Conservation (phyloP, 495 filamentous ascomycete species). For the Penicillium argentinense region DNA sequence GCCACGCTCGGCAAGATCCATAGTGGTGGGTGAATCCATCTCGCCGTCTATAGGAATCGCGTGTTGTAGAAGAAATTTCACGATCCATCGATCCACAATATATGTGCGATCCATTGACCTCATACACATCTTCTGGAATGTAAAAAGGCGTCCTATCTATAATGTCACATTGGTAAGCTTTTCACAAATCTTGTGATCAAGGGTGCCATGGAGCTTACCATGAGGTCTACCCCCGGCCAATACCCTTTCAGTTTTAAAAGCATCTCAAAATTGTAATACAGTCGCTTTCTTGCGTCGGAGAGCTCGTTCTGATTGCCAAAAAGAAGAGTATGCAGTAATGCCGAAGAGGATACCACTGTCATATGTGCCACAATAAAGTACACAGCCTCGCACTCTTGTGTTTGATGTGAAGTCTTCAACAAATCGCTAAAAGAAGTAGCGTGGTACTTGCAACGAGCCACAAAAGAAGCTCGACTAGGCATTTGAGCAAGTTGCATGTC, state of each 20-base stretch:
- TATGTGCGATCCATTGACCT: conserved; percentile 19
- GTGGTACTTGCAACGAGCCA: conserved; percentile 29
- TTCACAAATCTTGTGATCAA: too few species aligned
- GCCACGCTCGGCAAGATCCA: conserved; percentile 17
- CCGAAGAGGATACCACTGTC: conserved; percentile 30
- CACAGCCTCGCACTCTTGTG: conserved; percentile 20
- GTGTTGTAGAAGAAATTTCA: conserved; percentile 32
- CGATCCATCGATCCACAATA: conserved; percentile 28
- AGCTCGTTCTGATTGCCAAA: conserved; percentile 26
- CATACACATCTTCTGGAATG: conserved; percentile 28
- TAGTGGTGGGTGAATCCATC: conserved; percentile 1
- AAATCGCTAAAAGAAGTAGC: conserved; percentile 26
- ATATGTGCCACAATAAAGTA: conserved; percentile 33
- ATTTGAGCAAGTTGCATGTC: conserved; percentile 12
- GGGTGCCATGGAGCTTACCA: too few species aligned
- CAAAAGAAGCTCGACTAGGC: conserved; percentile 9
- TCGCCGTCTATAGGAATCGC: conserved; percentile 26
- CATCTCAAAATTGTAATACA: conserved; percentile 26
- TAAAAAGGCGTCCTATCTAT: conserved; percentile 32
- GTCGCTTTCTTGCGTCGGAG: conserved; percentile 15
- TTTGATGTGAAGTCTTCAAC: conserved; percentile 10
- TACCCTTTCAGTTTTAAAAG: conserved; percentile 23
- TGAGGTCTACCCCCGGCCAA: conserved; percentile 29
- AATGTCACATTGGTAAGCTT: not conserved
- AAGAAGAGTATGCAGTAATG: conserved; percentile 25